Evolutionary conservation across 108 stramenopile species (phyloP).

Genomic region (Skeletonema potamos): DNA sequence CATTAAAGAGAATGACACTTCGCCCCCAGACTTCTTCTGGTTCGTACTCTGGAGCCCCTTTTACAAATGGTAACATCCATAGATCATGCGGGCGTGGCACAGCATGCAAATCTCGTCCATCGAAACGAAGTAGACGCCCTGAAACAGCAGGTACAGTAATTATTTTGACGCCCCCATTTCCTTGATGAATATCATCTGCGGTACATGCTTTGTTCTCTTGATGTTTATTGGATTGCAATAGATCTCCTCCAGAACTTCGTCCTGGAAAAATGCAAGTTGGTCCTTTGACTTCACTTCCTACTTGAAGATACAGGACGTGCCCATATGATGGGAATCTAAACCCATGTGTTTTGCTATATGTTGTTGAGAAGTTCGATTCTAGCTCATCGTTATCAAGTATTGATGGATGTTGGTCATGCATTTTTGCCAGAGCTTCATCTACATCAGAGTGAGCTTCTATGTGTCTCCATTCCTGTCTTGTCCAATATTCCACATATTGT

Average conservation of each 20-base stretch:
- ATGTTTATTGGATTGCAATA: conserved; percentile 18
- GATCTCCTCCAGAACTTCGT: conserved; percentile 56
- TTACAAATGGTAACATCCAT: conserved; percentile 68
- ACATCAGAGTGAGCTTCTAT: conserved; percentile 85
- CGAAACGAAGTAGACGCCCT: conserved; percentile 72
- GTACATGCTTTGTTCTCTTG: neutral
- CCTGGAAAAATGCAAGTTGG: conserved; percentile 72
- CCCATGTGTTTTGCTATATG: conserved; percentile 15
- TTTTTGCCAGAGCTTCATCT: conserved; percentile 63
- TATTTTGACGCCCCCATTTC: conserved; percentile 39
- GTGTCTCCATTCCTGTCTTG: conserved; percentile 66
- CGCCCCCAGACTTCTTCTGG: conserved; percentile 63
- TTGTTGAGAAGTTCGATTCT: conserved; percentile 27
- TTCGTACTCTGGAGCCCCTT: conserved; percentile 46
- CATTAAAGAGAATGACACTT: conserved; percentile 80
- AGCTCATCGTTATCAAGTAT: conserved; percentile 4
- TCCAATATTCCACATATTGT: conserved; percentile 77
- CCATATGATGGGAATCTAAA: conserved; percentile 64
- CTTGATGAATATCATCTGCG: conserved; percentile 1
- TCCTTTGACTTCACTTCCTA: conserved; percentile 62
- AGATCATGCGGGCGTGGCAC: conserved; percentile 74
- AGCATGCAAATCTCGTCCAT: conserved; percentile 69
- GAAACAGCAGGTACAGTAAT: conserved; percentile 61
- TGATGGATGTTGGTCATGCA: conserved; percentile 21
- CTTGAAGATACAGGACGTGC: conserved; percentile 73